These are phyloP conservation scores for Tribonema minus DNA, from an alignment of 108 stramenopile genomes.

Conservation along the genomic window DNA sequence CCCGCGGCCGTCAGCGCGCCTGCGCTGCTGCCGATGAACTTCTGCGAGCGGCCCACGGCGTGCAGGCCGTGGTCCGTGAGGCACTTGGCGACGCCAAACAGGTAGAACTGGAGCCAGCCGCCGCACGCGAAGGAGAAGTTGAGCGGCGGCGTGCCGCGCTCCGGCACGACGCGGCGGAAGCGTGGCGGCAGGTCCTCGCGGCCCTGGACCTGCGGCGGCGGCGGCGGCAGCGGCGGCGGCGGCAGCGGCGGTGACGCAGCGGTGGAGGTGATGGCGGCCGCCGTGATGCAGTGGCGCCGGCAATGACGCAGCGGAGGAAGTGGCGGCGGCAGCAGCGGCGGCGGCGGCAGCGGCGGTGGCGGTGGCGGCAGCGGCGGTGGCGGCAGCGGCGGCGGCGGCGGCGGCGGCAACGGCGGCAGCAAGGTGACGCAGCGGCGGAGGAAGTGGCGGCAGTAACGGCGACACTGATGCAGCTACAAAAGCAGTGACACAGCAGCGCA, in stretches of 20 bases:
- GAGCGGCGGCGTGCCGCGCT: neutral
- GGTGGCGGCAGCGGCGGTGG: neutral
- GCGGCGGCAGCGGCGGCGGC: too few species aligned
- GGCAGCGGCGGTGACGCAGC: neutral
- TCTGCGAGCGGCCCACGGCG: constrained; percentile 22
- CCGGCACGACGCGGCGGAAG: neutral
- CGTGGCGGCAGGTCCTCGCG: neutral
- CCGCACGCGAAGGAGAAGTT: constrained; percentile 52
- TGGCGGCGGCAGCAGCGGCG: neutral
- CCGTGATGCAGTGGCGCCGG: neutral
- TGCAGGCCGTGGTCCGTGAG: constrained; percentile 42
- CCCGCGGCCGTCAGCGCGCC: constrained; percentile 53
- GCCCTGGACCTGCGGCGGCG: neutral
- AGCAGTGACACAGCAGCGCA: neutral
- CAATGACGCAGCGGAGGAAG: neutral
- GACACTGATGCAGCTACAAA: neutral
- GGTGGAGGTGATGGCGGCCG: neutral
- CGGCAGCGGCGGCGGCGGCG: neutral
- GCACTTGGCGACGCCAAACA: constrained; percentile 57
- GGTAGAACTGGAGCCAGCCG: constrained; percentile 56
- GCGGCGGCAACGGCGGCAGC: neutral
- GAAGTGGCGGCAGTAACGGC: neutral
- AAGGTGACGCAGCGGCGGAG: neutral
- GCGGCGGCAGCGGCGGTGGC: neutral
- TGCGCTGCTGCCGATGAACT: constrained; percentile 50